Evolutionary conservation across 2,329 filamentous ascomycete species (phyloP), one percentile per base, ranked within the genome.

Genomic region (Verruconis gallopava): DNA sequence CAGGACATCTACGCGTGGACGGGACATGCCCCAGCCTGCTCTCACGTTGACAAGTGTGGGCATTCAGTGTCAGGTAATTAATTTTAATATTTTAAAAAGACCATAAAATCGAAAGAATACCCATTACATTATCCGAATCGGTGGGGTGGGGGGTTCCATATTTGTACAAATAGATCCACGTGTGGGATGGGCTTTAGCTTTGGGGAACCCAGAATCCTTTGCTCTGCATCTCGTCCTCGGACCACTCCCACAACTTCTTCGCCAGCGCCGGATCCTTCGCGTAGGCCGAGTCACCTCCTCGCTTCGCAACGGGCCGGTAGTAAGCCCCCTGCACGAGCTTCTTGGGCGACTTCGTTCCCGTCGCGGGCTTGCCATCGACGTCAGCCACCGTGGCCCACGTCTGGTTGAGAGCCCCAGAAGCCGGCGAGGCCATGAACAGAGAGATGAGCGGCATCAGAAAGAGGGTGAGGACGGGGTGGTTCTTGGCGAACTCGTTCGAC

Each of bases 181-280:
- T n/a, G n/a, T n/a, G n/a, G n/a, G n/a, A n/a, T n/a, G n/a, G n/a
- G n/a, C n/a, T n/a, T n/a, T n/a, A n/a, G n/a, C n/a, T n/a, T n/a
- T n/a, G n/a, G n/a, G n/a, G n/a, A n/a, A n/a, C n/a, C n/a, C 6
- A 30, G 25, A 30, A 30, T 9, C 25, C 25, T n/a, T 30, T 30
- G 25, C 25, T 30, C 25, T 30, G 25, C 25, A 30, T 30, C 33
- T 45, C 43, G n/a, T 45, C 30, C 41, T 45, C 13, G 20, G 42
- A 45, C 43, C 34, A 45, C 1, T 45, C 43, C 43, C 43, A 45
- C 15, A 45, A 30, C 43, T 28, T 46, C 13, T 44, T 18, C 38
- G 36, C 44, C 14, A 46, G 18, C 12, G n/a, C 25, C 28, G 45
- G 32, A 25, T 42, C 22, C 5, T 28, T 40, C 15, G 28, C 32